phyloP scores from a whole-genome alignment of 768 basidiomycete species.

The Mycena albidolilacea region DNA sequence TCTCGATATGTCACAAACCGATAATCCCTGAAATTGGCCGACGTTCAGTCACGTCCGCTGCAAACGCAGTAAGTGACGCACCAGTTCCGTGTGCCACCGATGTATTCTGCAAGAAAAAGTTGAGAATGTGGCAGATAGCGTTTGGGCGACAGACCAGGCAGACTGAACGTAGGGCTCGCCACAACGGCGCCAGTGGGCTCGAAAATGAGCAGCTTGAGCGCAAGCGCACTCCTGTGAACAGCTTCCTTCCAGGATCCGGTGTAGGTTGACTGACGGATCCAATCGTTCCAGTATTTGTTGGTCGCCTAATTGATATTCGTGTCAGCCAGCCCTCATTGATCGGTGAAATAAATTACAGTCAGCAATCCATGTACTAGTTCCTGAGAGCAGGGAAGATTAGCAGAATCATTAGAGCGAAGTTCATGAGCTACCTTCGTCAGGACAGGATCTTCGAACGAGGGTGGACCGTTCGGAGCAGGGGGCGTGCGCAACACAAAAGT shows the following conservation, averaged over 20 bases:
- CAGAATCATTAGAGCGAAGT: neutral
- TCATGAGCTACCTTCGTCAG: slow-evolving; percentile 67
- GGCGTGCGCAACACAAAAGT: slow-evolving; percentile 88
- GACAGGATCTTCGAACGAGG: slow-evolving; percentile 76
- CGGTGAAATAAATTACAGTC: slow-evolving; percentile 56
- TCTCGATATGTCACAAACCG: slow-evolving; percentile 53
- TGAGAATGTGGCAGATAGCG: neutral
- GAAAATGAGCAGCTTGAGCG: slow-evolving; percentile 92
- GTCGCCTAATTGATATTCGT: slow-evolving; percentile 64
- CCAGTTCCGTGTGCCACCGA: slow-evolving; percentile 91
- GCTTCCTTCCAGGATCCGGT: slow-evolving; percentile 96
- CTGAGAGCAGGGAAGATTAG: slow-evolving; percentile 46
- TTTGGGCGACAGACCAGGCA: slow-evolving; percentile 71
- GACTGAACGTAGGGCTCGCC: slow-evolving; percentile 94
- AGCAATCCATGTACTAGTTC: slow-evolving; percentile 72
- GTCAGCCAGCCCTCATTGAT: neutral
- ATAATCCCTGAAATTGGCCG: slow-evolving; percentile 66
- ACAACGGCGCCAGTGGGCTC: slow-evolving; percentile 96
- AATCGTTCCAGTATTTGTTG: slow-evolving; percentile 87
- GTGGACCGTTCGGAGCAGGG: slow-evolving; percentile 57
- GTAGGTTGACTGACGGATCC: slow-evolving; percentile 93
- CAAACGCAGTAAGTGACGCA: slow-evolving; percentile 47
- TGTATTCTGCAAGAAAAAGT: slow-evolving; percentile 48
- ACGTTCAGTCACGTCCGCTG: neutral
- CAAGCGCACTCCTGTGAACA: slow-evolving; percentile 93